Percentiles rank a stretch among this genome's conserved stretches.
These are phyloP conservation scores for Ormosia emarginata DNA, from an alignment of 306 rosid species.

Conservation along the genomic window DNA sequence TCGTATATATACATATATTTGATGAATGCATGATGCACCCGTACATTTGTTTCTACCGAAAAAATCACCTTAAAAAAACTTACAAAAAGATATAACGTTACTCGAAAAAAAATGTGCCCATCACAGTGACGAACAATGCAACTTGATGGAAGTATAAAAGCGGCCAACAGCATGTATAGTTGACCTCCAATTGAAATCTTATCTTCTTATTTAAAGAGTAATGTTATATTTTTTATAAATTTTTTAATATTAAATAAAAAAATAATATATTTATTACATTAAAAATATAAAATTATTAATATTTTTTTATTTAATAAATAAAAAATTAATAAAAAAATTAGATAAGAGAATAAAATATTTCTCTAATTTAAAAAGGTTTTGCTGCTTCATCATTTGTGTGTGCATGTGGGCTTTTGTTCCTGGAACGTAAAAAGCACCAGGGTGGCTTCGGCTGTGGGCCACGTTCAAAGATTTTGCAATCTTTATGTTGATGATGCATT, in stretches of 20 bases:
- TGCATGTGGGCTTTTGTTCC: not conserved
- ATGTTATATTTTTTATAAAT: too few species aligned
- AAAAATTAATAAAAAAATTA: too few species aligned
- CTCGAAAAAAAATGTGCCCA: not conserved
- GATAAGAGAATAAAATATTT: too few species aligned
- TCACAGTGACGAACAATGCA: not conserved
- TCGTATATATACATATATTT: too few species aligned
- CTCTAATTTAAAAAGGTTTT: not conserved
- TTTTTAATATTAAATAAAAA: too few species aligned
- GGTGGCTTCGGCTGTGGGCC: constrained; percentile 16
- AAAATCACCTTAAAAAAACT: too few species aligned
- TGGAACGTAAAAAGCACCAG: not conserved
- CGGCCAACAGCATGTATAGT: constrained; percentile 2
- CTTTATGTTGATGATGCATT: not conserved
- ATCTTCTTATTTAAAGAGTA: not conserved
- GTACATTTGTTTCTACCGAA: too few species aligned
- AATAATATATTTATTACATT: too few species aligned
- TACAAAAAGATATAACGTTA: too few species aligned
- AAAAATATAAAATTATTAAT: too few species aligned
- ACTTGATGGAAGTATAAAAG: not conserved
- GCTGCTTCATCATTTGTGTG: constrained; percentile 24
- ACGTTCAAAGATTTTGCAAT: constrained; percentile 34
- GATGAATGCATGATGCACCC: too few species aligned
- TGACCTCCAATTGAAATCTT: constrained; percentile 25
- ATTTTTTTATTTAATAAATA: too few species aligned